These are phyloP conservation scores for Cladosporium sp. DNA, from an alignment of 2,329 filamentous ascomycete species.

Conservation along the genomic window DNA sequence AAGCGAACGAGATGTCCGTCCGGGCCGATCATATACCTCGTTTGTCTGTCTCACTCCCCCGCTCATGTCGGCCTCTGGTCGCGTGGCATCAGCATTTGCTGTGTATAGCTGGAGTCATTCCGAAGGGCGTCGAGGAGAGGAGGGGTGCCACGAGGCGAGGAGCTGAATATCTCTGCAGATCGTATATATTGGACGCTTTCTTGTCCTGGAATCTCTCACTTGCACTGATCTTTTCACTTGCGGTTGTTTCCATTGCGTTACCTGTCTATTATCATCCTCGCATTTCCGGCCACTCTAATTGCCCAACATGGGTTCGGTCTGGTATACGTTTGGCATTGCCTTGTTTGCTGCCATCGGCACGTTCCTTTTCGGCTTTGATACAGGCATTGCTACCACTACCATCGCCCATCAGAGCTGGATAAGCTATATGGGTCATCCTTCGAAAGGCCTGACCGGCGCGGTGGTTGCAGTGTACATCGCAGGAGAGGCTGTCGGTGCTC, in stretches of 20 bases:
- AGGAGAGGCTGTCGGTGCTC: conserved; percentile 51
- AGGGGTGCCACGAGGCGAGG: conserved; percentile 1
- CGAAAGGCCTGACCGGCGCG: conserved; percentile 49
- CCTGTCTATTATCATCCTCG: background rate
- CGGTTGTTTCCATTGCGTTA: background rate
- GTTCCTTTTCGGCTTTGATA: conserved; percentile 56
- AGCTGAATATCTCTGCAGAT: background rate
- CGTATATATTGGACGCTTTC: background rate
- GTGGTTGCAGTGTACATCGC: conserved; percentile 54
- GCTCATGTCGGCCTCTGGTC: background rate
- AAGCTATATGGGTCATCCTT: conserved; percentile 52
- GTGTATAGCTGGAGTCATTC: background rate
- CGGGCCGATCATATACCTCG: conserved; percentile 4
- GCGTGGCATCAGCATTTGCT: background rate
- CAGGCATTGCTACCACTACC: conserved; percentile 55
- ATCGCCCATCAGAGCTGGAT: conserved; percentile 57
- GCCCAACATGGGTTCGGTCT: conserved; percentile 13
- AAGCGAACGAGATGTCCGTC: conserved; percentile 2
- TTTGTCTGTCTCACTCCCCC: conserved; percentile 7
- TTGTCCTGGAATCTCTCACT: background rate
- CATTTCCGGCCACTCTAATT: background rate
- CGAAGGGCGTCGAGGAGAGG: background rate
- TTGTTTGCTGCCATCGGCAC: conserved; percentile 55
- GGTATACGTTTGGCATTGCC: conserved; percentile 47
- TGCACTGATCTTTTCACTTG: background rate